These are phyloP conservation scores for Proliferodiscus dingleyae DNA, from an alignment of 2,329 filamentous ascomycete genomes.

Conservation along the genomic window DNA sequence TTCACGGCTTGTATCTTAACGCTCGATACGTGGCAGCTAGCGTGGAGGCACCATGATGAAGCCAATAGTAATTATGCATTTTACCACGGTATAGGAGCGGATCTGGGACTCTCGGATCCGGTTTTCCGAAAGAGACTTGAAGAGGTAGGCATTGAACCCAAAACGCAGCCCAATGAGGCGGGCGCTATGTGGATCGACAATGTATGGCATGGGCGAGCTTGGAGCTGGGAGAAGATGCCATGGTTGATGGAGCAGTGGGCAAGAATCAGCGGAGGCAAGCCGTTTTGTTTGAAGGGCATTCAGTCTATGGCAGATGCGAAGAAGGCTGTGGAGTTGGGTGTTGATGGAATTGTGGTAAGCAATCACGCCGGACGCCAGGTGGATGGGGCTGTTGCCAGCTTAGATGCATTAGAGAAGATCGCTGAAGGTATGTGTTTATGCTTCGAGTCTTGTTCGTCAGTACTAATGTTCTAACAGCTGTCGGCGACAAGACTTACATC, in stretches of 20 bases:
- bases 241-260: slow-evolving; percentile 59
- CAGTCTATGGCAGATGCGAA: slow-evolving; percentile 54
- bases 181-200: slow-evolving; percentile 58
- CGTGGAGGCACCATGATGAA: slow-evolving; percentile 55
- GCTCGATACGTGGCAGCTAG: slow-evolving; percentile 59
- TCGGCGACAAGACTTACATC: slow-evolving; percentile 17
- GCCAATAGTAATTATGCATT: slow-evolving; percentile 56
- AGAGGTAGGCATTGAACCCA: slow-evolving; percentile 48
- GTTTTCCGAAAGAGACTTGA: slow-evolving; percentile 51
- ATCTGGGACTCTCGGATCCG: slow-evolving; percentile 53
- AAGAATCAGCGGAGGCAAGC: slow-evolving; percentile 50
- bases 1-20: slow-evolving; percentile 56
- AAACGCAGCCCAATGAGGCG: slow-evolving; percentile 47
- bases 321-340: slow-evolving; percentile 51
- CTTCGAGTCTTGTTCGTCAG: not conserved
- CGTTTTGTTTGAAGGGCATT: slow-evolving; percentile 59
- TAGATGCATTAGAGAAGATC: slow-evolving; percentile 57
- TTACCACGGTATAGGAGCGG: slow-evolving; percentile 54
- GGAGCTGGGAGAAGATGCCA: slow-evolving; percentile 58
- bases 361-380: slow-evolving; percentile 57
- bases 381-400: slow-evolving; percentile 53
- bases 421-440: slow-evolving; percentile 36
- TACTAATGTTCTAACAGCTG: slow-evolving; percentile 8
- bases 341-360: slow-evolving; percentile 56
- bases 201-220: slow-evolving; percentile 59